phyloP scores from a whole-genome alignment of 202 grass and related monocot species.

The Panicum virgatum region DNA sequence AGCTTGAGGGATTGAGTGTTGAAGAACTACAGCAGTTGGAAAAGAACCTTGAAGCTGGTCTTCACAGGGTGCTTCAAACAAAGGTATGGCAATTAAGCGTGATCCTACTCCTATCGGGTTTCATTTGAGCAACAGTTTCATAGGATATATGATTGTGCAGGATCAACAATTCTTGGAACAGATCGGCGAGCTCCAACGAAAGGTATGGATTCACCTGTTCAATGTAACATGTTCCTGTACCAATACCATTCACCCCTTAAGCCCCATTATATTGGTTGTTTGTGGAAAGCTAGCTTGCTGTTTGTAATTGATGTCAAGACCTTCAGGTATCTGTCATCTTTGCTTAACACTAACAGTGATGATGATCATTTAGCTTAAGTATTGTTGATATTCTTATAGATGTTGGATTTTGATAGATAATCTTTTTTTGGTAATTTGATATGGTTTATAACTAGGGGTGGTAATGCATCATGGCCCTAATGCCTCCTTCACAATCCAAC shows the following conservation, averaged over 20 bases:
- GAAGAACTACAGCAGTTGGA: conserved; percentile 84
- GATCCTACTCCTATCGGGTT: background rate
- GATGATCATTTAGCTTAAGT: background rate
- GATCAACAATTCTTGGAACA: conserved; percentile 80
- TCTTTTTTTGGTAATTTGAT: background rate
- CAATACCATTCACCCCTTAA: background rate
- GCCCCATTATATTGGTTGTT: background rate
- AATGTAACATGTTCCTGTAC: background rate
- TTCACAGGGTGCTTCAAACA: conserved; percentile 63
- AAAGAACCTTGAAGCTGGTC: conserved; percentile 83
- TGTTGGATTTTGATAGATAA: background rate
- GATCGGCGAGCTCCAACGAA: conserved; percentile 63
- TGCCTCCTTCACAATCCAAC: too few relatives aligned
- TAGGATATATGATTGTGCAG: conserved; percentile 39
- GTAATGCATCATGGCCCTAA: too few relatives aligned
- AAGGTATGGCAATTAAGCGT: conserved; percentile 48
- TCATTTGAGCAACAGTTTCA: conserved; percentile 5
- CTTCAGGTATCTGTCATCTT: too few relatives aligned
- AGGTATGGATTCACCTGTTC: conserved; percentile 47
- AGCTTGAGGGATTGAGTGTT: conserved; percentile 74
- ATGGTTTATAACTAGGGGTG: background rate
- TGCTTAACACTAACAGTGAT: background rate
- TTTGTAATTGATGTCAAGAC: too few relatives aligned
- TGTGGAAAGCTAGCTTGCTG: background rate
- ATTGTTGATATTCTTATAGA: background rate